Evolutionary conservation across 768 basidiomycete genomes (phyloP).

Genomic region (Guyanaporus albipodus): DNA sequence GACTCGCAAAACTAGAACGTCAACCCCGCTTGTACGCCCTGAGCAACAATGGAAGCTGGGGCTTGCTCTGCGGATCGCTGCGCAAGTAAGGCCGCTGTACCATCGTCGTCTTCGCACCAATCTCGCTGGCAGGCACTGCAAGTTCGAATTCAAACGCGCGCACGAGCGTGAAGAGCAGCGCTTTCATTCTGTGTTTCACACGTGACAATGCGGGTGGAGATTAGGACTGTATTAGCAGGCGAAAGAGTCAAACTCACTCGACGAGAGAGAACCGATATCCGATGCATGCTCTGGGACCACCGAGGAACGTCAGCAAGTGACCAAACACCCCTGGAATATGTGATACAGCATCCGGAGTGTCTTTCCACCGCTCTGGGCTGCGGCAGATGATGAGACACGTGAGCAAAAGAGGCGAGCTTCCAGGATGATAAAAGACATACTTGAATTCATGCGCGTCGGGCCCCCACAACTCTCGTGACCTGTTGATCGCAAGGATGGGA

Average conservation of each 20-base stretch:
- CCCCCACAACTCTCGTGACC: constrained; percentile 55
- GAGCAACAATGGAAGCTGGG: constrained; percentile 12
- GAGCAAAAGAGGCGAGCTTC: background rate
- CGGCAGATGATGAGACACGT: background rate
- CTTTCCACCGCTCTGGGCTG: constrained; percentile 65
- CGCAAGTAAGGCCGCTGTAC: constrained; percentile 5
- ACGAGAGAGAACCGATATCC: constrained; percentile 62
- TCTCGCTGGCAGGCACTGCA: constrained; percentile 7
- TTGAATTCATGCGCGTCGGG: constrained; percentile 57
- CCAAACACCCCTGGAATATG: constrained; percentile 59
- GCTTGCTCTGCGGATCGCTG: background rate
- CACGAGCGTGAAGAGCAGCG: constrained; percentile 5
- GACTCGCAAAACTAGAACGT: background rate
- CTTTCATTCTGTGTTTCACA: constrained; percentile 6
- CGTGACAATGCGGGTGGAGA: background rate
- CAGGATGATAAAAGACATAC: constrained; percentile 30
- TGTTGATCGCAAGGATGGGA: constrained; percentile 53
- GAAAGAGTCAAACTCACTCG: constrained; percentile 39
- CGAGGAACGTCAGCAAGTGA: constrained; percentile 57
- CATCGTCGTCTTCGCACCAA: background rate
- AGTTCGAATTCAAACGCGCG: constrained; percentile 11
- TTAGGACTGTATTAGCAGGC: background rate
- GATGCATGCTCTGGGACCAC: constrained; percentile 63
- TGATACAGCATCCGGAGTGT: constrained; percentile 40
- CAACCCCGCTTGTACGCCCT: constrained; percentile 1